phyloP scores from a whole-genome alignment of 2,329 filamentous ascomycete species.

The Xylariales sp. region DNA sequence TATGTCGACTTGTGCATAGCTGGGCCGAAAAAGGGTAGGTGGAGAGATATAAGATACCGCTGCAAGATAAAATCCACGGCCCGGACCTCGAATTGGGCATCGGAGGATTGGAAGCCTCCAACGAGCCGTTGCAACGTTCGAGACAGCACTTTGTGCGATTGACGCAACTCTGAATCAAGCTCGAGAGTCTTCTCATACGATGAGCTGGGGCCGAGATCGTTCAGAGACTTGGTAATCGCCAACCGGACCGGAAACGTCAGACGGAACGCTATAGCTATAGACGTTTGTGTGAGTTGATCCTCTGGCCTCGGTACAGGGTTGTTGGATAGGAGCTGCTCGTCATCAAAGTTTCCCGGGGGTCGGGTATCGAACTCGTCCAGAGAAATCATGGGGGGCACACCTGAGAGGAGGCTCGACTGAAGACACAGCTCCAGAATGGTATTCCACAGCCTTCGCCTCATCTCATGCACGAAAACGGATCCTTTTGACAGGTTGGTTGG shows the following conservation, averaged over 20 bases:
- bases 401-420: conserved; percentile 39
- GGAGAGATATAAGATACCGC: conserved; percentile 49
- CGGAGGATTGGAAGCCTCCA: background rate
- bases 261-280: conserved; percentile 35
- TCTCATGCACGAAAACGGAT: conserved; percentile 33
- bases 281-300: conserved; percentile 33
- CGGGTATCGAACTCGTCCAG: conserved; percentile 43
- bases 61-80: conserved; percentile 45
- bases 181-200: conserved; percentile 37
- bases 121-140: conserved; percentile 18
- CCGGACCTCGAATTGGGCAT: conserved; percentile 30
- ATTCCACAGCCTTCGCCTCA: conserved; percentile 48
- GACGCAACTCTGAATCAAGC: conserved; percentile 34
- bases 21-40: conserved; percentile 42
- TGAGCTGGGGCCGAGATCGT: conserved; percentile 27
- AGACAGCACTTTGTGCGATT: conserved; percentile 35
- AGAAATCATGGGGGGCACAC: conserved; percentile 40
- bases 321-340: conserved; percentile 37
- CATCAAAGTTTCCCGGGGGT: conserved; percentile 44
- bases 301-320: conserved; percentile 24
- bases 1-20: conserved; percentile 35
- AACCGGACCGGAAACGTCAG: conserved; percentile 37
- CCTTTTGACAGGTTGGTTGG: conserved; percentile 32
- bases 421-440: conserved; percentile 44
- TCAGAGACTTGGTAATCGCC: conserved; percentile 32